Percentiles rank a stretch among this genome's conserved stretches.
phyloP scores from a whole-genome alignment of 371 early-diverging fungal genomes.

The Mortierella sp. region DNA sequence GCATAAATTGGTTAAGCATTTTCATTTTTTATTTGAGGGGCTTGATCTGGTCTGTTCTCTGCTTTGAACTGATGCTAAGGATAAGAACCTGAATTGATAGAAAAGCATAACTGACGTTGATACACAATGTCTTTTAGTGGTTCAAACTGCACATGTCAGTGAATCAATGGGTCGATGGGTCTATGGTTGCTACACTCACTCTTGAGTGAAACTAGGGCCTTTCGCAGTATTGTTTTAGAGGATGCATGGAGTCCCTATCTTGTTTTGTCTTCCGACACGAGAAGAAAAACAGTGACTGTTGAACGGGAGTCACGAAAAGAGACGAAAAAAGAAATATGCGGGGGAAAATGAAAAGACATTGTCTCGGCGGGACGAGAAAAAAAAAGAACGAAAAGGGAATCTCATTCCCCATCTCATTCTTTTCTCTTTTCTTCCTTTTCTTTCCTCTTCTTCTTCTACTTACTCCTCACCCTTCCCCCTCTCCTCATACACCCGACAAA shows the following conservation, averaged over 20 bases:
- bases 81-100: too few species aligned
- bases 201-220: too few species aligned
- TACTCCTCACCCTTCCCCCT: neutral
- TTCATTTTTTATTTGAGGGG: too few species aligned
- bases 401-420: slow-evolving; percentile 3
- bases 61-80: too few species aligned
- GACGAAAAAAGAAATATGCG: slow-evolving; percentile 9
- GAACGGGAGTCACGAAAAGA: neutral
- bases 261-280: neutral
- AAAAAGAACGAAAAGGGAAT: neutral
- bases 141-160: too few species aligned
- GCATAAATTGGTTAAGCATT: slow-evolving; percentile 8
- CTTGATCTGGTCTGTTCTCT: too few species aligned
- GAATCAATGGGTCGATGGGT: too few species aligned
- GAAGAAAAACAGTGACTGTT: slow-evolving; percentile 21
- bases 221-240: too few species aligned
- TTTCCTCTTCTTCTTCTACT: neutral
- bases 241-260: too few species aligned
- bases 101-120: too few species aligned
- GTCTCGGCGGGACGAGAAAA: neutral
- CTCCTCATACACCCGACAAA: neutral
- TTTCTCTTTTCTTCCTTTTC: neutral
- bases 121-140: too few species aligned
- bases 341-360: neutral
- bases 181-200: too few species aligned